Evolutionary conservation across 441 rosid species (phyloP), one percentile per base, ranked within the genome.

Genomic region (Lepidium campestre): DNA sequence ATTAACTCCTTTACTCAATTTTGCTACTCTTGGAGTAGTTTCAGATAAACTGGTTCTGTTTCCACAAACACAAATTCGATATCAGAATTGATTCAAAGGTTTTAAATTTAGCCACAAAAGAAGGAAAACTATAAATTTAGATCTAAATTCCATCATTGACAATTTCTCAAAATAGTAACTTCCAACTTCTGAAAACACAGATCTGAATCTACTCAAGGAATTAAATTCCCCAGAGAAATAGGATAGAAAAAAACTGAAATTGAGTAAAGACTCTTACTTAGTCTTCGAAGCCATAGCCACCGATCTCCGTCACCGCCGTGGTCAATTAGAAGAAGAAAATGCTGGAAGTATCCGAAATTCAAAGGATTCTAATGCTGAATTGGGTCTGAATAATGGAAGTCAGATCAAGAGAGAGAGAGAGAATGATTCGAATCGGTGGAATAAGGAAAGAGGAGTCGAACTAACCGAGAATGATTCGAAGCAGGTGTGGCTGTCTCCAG

Each of bases 11-110:
- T 83, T 77, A 34, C 77, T 79, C 62, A 80, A 40, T 68, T 79
- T 83, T 42, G 87, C 78, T 22, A 75, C 79, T 79, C 81, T 79
- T 5, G 97, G 91, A 70, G 89, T 42, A 65, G 93, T 79, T 76
- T 88, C 96, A 18, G 90, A 81, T 54, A 85, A 63, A 71, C 82
- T 77, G 58, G 90, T 81, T 83, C 96, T 90, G 84, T 62, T 64
- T n/a, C 39, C 55, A 44, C 27, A 40, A 72, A 46, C 29, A 55
- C 4, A 34, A 8, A 34, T 8, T 46, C 20, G 7, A 41, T n/a
- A 23, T 58, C 67, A 49, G 39, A 41, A 69, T 41, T 67, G 23
- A 53, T 65, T 14, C 19, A 61, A 49, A 59, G 1, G 4, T n/a
- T 59, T 4, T 1, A 18, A 18, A 15, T 20, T 29, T 29, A 12